A percentile compares a stretch with the other conserved stretches of the same genome.
Evolutionary conservation across 768 basidiomycete genomes (phyloP).

Genomic region (Podaxis sp.): DNA sequence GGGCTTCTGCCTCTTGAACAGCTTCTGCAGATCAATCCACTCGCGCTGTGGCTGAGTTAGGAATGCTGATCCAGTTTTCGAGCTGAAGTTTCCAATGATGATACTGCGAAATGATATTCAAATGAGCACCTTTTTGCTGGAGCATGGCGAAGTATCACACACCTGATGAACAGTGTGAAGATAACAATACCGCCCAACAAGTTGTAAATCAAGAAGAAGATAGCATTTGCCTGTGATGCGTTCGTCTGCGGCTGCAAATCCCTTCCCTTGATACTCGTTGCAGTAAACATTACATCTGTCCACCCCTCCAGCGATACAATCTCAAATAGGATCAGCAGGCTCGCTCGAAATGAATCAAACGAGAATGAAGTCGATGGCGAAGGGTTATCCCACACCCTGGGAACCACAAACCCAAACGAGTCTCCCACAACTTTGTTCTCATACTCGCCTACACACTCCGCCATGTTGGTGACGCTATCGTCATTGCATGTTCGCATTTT

Average conservation of each 20-base stretch:
- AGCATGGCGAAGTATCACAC: constrained; percentile 20
- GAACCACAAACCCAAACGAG: constrained; percentile 70
- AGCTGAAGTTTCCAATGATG: constrained; percentile 92
- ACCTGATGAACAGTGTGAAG: constrained; percentile 90
- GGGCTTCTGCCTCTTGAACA: constrained; percentile 84
- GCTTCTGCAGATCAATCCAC: constrained; percentile 91
- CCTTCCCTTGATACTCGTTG: constrained; percentile 72
- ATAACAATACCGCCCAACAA: constrained; percentile 89
- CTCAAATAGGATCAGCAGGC: constrained; percentile 91
- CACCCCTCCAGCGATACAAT: constrained; percentile 96
- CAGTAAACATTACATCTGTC: constrained; percentile 88
- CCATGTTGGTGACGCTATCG: constrained; percentile 45
- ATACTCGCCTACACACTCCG: constrained; percentile 77
- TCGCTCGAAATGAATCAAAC: constrained; percentile 83
- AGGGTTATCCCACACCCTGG: constrained; percentile 89
- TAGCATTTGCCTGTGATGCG: constrained; percentile 75
- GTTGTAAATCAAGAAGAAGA: constrained; percentile 92
- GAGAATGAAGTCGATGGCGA: constrained; percentile 80
- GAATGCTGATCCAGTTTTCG: constrained; percentile 83
- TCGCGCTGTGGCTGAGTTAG: constrained; percentile 85
- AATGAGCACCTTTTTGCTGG: constrained; percentile 14
- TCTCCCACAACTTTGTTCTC: constrained; percentile 57
- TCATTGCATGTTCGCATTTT: constrained; percentile 88
- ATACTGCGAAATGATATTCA: constrained; percentile 52
- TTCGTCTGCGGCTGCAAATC: constrained; percentile 73